Evolutionary conservation across 1,284 basidiomycete species (phyloP), one percentile per base, ranked within the genome.

Genomic region (Rhodotorula sp.): DNA sequence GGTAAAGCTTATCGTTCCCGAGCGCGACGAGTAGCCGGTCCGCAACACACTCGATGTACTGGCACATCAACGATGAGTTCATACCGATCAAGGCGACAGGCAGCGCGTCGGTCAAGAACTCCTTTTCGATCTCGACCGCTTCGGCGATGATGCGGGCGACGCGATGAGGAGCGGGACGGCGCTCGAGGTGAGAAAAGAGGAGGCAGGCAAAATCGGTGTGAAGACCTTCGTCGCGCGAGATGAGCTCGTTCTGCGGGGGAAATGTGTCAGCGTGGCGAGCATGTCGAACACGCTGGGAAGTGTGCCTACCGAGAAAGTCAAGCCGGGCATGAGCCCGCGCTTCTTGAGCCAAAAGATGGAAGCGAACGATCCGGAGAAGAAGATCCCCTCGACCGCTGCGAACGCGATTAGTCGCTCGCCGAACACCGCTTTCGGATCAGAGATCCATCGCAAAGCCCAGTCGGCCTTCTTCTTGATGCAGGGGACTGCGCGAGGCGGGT

Each of bases 341-440:
- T 83, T 83, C 80, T 83, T 83, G 68, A 83, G 80, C 83, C 83
- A 83, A 69, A 83, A 83, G 77, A 83, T 83, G 31, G 81, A 80
- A 8, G 83, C 83, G 69, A 83, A 83, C 12, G 82, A 83, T 58
- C 79, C 79, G 28, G 82, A 83, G 79, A 83, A 83, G 76, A 83
- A 83, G 78, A 83, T 83, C 54, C 83, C 83, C 77, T 83, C 83
- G 58, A 83, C 83, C 34, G 82, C 82, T 43, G 83, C 83, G 72
- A 83, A 83, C 16, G 83, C 83, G 23, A 83, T 79, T 15, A 83
- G 78, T 47, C 83, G 80, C 76, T 83, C 83, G 21, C 81, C 81
- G 58, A 83, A 83, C 45, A 80, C 80, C 15, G 82, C 80, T 55
- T 74, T 78, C 72, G 78, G 77, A 77, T 83, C 82, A 57, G 74